Base-by-base conservation (phyloP, 768 basidiomycete genomes). In the Tricholomella constricta region DNA sequence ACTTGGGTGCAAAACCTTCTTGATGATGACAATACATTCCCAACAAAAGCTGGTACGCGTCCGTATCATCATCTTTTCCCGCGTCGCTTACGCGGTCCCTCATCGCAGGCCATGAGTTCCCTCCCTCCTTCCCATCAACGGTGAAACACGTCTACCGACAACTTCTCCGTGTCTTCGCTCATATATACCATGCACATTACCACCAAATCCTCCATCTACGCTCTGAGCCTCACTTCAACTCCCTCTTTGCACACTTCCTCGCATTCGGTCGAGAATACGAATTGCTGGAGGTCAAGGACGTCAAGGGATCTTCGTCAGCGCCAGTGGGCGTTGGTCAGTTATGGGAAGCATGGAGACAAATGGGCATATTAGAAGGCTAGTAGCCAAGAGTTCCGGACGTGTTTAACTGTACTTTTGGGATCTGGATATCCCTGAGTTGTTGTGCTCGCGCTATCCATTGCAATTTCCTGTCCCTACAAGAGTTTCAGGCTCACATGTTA, bases 131-230 rank as follows among this genome's bases (percentile, higher is more conserved):
- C 72, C 94, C 95, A 0, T 83, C 88, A 7, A 96, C 93, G 6
- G 81, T 89, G 61, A 95, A 96, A 66, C 94, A 97, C 72, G 86
- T 98, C 62, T 99, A 98, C 72, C 87, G 94, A 23, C 96, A 98
- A 64, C 89, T 99, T 25, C 84, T 98, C 43, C 89, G 96, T 44
- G 93, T 98, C 49, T 98, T 98, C 68, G 96, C 97, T 3, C 97
- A 99, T 73, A 86, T 98, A 66, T 99, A 98, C 72, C 91, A 99
- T 68, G 88, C 92, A 7, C 97, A 99, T 65, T 99, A 94, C 69
- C 76, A 80, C 10, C 86, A 89, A 62, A 88, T 98, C 63, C 83
- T 99, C 27, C 97, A 99, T 66, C 83, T 99, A 29, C 91, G 92
- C 48, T 86, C 90, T 12, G 97, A 98, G 69, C 91, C 91, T 0